Percentiles rank a stretch among this genome's conserved stretches.
phyloP scores from a whole-genome alignment of 192 early-diverging fungal genomes.

The Coemansia sp. region DNA sequence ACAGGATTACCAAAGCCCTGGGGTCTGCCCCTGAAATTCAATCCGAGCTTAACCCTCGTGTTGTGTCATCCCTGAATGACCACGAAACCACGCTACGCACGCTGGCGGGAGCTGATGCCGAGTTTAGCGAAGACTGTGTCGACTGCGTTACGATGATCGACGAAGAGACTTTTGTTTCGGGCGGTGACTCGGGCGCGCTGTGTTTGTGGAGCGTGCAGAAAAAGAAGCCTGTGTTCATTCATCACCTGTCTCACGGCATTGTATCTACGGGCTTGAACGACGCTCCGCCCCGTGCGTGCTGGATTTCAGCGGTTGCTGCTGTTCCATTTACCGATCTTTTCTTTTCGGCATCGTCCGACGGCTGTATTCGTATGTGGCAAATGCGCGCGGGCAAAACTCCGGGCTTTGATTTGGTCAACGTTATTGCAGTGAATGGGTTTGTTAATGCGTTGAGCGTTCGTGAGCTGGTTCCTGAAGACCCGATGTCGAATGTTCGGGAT shows the following conservation, averaged over 20 bases:
- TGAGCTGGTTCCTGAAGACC: conserved; percentile 17
- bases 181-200: conserved; percentile 82
- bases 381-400: conserved; percentile 60
- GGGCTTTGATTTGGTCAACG: conserved; percentile 53
- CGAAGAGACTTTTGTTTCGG: conserved; percentile 89
- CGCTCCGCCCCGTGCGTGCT: conserved; percentile 53
- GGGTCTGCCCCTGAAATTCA: not conserved
- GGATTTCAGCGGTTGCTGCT: conserved; percentile 85
- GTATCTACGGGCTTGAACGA: conserved; percentile 21
- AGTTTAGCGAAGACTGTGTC: conserved; percentile 61
- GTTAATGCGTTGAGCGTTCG: conserved; percentile 53
- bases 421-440: conserved; percentile 62
- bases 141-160: conserved; percentile 91
- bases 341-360: conserved; percentile 86
- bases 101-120: conserved; percentile 12
- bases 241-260: conserved; percentile 71
- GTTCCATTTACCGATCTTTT: conserved; percentile 87
- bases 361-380: conserved; percentile 85
- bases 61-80: not conserved
- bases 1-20: conserved; percentile 22
- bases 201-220: conserved; percentile 89
- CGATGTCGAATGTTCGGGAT: conserved; percentile 20
- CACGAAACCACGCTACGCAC: conserved; percentile 24
- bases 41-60: conserved; percentile 2
- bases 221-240: conserved; percentile 90